Evolutionary conservation across 495 filamentous ascomycete species (phyloP), one percentile per base, ranked within the genome.

Genomic region (Podospora australis): DNA sequence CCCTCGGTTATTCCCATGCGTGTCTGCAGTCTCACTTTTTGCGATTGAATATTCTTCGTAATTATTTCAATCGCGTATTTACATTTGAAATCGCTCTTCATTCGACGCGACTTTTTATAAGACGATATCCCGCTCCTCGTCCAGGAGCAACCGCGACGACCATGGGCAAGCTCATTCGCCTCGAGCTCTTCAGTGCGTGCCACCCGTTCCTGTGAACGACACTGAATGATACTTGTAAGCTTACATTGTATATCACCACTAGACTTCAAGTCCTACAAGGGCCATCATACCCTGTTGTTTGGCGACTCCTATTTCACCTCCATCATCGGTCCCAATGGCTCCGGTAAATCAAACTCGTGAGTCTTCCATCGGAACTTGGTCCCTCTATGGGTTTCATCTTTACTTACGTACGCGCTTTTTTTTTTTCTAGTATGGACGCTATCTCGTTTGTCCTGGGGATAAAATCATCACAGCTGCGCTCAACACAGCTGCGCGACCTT

Each of bases 251-350:
- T 26, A 6, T 24, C 25, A 42, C 29, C 44, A 35, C 16, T 29
- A 95, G 88, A 98, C 73, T 98, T 97, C 84, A 97, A 98, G 71
- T 96, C 91, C 62, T 99, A 99, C 77, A 95, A 95, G 68, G 91
- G 86, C 36, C 83, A 95, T 55, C 92, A 99, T 68, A 78, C 77
- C 29, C 80, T 99, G 20, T 77, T 94, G n/a, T 90, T 99, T 55
- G 94, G 92, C 62, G 90, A 99, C 73, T 90, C 88, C 4, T 97
- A 96, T 63, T 99, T 99, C 66, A 99, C 92, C 35, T 99, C 92
- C 22, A 96, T 99, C 61, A 96, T 99, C 60, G 92, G 92, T 14
- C 92, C 92, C 57, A 99, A 99, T 87, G 92, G 92, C 69, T 97
- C 94, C 39, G 92, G 92, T 24, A 99, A 99, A 70, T 97, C 94